Base-by-base conservation (phyloP, 225 moss, liverwort and hornwort species). In the Physcomitrium patens region DNA sequence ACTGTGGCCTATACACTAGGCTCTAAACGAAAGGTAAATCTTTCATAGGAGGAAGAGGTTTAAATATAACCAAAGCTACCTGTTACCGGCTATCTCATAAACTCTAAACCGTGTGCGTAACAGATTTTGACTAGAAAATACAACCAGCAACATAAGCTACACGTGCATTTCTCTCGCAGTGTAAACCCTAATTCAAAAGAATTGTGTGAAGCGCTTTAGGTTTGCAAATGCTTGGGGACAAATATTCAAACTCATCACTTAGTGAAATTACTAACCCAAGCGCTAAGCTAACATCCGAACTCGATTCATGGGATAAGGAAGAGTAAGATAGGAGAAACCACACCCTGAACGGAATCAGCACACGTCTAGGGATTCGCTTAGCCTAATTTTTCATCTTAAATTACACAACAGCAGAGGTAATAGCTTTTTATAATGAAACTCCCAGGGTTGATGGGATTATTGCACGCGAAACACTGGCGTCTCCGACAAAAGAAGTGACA, bases 151-250 rank as follows among this genome's bases (percentile, higher is more conserved):
- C 17, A 49, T 16, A 2, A 2, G 63, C 7, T 10, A 54, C 8
- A 62, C 62, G 31, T 37, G 7, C 31, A 19, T 57, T 24, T 48
- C 60, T 37, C 65, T 74, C 20, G 12, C 18, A 48, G 71, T 37
- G 10, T 28, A 65, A 77, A 49, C 77, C 76, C 84, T 65, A 73
- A 52, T 19, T 73, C 47, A 5, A 12, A 59, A 10, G 65, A 7
- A 47, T 14, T 26, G 51, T 12, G n/a, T 43, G 55, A 51, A 67
- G 65, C 24, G 60, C 26, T 68, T 2, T 0, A 47, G 24, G 10
- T 10, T 23, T 64, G 12, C 66, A 75, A 58, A 20, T 37, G 28
- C n/a, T 67, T 41, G 41, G 65, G 41, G 17, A 42, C 71, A 62
- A 19, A 55, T 50, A 63, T 26, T 48, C 20, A 31, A 3, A 77